Evolutionary conservation across 2,329 filamentous ascomycete genomes (phyloP).

Genomic region (Didymella arachidicola): DNA sequence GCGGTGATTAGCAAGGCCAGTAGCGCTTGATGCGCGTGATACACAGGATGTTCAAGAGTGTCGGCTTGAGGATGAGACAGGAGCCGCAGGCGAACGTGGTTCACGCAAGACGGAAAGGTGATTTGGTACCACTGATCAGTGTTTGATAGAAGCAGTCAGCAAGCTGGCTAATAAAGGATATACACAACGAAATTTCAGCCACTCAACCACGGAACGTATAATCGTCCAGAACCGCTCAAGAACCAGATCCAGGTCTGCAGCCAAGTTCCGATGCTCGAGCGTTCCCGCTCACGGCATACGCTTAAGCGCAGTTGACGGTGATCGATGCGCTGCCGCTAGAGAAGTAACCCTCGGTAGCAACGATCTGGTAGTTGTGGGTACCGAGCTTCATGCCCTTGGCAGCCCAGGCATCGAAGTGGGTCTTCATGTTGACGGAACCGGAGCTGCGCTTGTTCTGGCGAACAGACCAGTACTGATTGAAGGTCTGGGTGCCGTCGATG

Average conservation of each 20-base stretch:
- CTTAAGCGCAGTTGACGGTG: constrained; percentile 52
- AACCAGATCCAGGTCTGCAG: constrained; percentile 14
- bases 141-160: constrained; percentile 7
- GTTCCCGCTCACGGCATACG: not conserved
- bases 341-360: constrained; percentile 63
- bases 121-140: constrained; percentile 1
- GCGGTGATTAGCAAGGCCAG: not conserved
- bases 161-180: constrained; percentile 6
- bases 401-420: constrained; percentile 49
- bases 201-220: not conserved
- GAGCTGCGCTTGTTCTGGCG: constrained; percentile 42
- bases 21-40: not conserved
- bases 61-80: too few species aligned
- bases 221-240: not conserved
- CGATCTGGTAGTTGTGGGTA: constrained; percentile 53
- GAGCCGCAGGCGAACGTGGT: not conserved
- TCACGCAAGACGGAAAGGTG: not conserved
- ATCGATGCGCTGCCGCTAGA: constrained; percentile 59
- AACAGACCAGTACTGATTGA: constrained; percentile 61
- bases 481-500: constrained; percentile 60
- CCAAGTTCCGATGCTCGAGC: constrained; percentile 2
- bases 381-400: constrained; percentile 43
- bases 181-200: constrained; percentile 8
- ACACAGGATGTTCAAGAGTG: not conserved
- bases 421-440: constrained; percentile 44